Evolutionary conservation across 225 moss, liverwort and hornwort genomes (phyloP).

Genomic region (Neckera pumila): DNA sequence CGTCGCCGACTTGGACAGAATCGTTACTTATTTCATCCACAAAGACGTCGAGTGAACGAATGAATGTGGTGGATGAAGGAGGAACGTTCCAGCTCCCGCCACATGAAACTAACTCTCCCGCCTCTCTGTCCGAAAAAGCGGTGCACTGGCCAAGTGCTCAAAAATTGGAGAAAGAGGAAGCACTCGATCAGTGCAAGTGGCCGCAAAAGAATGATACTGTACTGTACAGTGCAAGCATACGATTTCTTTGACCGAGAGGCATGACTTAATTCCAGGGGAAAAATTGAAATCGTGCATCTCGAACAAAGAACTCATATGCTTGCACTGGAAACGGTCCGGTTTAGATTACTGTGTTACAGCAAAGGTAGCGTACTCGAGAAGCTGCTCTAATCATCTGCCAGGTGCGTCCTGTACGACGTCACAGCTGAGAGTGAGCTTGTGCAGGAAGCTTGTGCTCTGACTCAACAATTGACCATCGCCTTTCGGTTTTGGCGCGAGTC

Average conservation of each 20-base stretch:
- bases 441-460: not conserved
- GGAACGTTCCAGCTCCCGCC: not conserved
- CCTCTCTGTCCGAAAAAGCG: not conserved
- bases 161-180: not conserved
- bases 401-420: not conserved
- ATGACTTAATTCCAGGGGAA: not conserved
- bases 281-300: no score
- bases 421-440: not conserved
- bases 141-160: not conserved
- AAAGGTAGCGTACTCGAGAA: not conserved
- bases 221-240: not conserved
- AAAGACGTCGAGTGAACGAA: not conserved
- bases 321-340: not conserved
- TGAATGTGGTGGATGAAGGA: not conserved
- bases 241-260: not conserved
- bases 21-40: not conserved
- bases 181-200: not conserved
- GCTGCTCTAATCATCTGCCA: not conserved
- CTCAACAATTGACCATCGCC: not conserved
- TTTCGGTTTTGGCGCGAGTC: not conserved
- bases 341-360: not conserved
- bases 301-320: no score
- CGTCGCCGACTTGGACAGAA: not conserved
- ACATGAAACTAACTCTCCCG: not conserved
- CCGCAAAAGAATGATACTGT: not conserved